These are phyloP conservation scores for Torulaspora microellipsoides DNA, from an alignment of 805 yeast species.

Conservation along the genomic window DNA sequence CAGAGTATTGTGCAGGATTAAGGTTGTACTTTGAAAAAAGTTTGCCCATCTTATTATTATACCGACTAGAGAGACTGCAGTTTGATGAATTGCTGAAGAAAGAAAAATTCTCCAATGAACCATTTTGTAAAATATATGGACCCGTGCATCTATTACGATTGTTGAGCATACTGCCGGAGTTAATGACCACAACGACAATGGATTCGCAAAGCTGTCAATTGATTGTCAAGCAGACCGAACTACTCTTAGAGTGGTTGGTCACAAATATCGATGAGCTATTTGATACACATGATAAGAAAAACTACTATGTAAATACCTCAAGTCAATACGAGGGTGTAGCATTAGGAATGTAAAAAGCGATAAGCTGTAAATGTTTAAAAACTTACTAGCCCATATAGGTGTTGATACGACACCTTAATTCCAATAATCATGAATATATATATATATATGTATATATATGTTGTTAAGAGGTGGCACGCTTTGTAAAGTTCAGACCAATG, in stretches of 20 bases:
- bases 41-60: constrained; percentile 35
- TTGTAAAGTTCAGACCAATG: too few species aligned
- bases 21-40: constrained; percentile 68
- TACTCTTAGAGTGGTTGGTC: constrained; percentile 27
- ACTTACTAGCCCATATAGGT: too few species aligned
- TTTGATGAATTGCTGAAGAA: constrained; percentile 21
- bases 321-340: constrained; percentile 36
- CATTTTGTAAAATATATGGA: constrained; percentile 54
- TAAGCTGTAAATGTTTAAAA: too few species aligned
- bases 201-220: constrained; percentile 56
- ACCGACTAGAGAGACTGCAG: constrained; percentile 31
- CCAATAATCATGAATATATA: too few species aligned
- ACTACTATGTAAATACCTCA: constrained; percentile 31
- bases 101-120: constrained; percentile 9
- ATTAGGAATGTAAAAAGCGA: constrained; percentile 23
- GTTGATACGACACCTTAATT: too few species aligned
- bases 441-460: too few species aligned
- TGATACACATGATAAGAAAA: constrained; percentile 12
- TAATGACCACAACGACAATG: constrained; percentile 75
- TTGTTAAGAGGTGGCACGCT: too few species aligned
- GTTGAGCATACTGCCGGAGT: constrained; percentile 73
- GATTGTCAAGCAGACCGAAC: constrained; percentile 29
- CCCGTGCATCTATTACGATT: constrained; percentile 77
- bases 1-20: constrained; percentile 70
- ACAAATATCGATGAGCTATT: constrained; percentile 15